Percentiles rank a stretch among this genome's conserved stretches.
phyloP scores from a whole-genome alignment of 1,284 basidiomycete genomes.

The Phellopilus nigrolimitatus region DNA sequence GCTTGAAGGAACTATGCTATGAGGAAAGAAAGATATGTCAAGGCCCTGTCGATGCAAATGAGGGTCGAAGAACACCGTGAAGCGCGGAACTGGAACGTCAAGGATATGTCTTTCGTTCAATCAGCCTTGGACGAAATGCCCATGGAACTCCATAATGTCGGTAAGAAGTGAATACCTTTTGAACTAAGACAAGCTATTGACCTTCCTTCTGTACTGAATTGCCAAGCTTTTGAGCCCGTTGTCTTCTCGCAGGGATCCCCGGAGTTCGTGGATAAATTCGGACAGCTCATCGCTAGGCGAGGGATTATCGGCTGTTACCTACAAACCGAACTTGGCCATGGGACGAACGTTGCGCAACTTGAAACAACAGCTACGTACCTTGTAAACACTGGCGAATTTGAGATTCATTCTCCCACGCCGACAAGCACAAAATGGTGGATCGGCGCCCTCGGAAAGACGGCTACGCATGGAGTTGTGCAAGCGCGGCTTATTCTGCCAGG shows the following conservation, averaged over 20 bases:
- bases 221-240: constrained; percentile 61
- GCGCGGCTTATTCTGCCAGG: constrained; percentile 67
- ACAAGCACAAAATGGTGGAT: constrained; percentile 86
- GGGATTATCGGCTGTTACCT: constrained; percentile 71
- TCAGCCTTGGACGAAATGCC: constrained; percentile 51
- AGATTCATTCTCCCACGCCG: constrained; percentile 71
- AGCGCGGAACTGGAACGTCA: constrained; percentile 45
- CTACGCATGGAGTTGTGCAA: constrained; percentile 77
- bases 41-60: constrained; percentile 46
- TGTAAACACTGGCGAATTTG: constrained; percentile 62
- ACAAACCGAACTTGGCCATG: constrained; percentile 76
- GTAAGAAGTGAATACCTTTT: constrained; percentile 32
- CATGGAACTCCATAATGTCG: constrained; percentile 49
- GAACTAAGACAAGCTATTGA: not conserved
- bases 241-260: constrained; percentile 55
- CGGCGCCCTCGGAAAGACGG: constrained; percentile 64
- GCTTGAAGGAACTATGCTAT: constrained; percentile 44
- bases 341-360: constrained; percentile 62
- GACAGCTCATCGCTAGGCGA: constrained; percentile 42
- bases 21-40: constrained; percentile 46
- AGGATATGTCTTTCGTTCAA: constrained; percentile 42
- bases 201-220: constrained; percentile 7
- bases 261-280: constrained; percentile 46
- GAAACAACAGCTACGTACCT: constrained; percentile 81
- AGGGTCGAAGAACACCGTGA: constrained; percentile 54